Conservation (phyloP, 495 filamentous ascomycete species). For the Haplographium delicatum region DNA sequence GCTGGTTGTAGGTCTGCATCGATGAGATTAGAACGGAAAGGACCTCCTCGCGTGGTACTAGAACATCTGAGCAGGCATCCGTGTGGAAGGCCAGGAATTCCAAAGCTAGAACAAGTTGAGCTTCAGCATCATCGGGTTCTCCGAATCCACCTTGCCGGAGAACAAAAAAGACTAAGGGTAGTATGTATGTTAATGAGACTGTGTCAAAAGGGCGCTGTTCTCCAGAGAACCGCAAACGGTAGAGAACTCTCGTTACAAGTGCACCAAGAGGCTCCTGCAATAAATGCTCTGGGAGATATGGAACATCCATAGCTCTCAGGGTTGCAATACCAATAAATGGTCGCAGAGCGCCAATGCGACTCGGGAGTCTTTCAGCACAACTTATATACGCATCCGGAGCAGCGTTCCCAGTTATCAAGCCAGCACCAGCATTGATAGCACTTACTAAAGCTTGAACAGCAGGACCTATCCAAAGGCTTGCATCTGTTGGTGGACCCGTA, state of each 20-base stretch:
- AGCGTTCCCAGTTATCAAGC: conserved; percentile 69
- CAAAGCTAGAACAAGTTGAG: conserved; percentile 83
- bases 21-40: conserved; percentile 63
- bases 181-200: conserved; percentile 77
- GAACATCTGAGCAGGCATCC: conserved; percentile 60
- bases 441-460: conserved; percentile 65
- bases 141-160: conserved; percentile 75
- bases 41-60: conserved; percentile 70
- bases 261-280: conserved; percentile 77
- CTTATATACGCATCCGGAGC: conserved; percentile 76
- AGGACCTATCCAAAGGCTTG: conserved; percentile 78
- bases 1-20: conserved; percentile 86
- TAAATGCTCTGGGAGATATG: conserved; percentile 63
- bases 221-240: conserved; percentile 80
- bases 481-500: conserved; percentile 76
- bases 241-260: conserved; percentile 82
- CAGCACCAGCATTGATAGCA: conserved; percentile 71
- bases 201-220: conserved; percentile 89
- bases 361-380: conserved; percentile 64
- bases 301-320: conserved; percentile 67
- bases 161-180: conserved; percentile 73
- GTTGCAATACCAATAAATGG: conserved; percentile 85
- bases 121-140: conserved; percentile 70
- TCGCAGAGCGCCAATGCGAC: conserved; percentile 69
- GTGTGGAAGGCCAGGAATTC: conserved; percentile 89